These are phyloP conservation scores for Nemania bipapillata DNA, from an alignment of 2,329 filamentous ascomycete species.

Conservation along the genomic window DNA sequence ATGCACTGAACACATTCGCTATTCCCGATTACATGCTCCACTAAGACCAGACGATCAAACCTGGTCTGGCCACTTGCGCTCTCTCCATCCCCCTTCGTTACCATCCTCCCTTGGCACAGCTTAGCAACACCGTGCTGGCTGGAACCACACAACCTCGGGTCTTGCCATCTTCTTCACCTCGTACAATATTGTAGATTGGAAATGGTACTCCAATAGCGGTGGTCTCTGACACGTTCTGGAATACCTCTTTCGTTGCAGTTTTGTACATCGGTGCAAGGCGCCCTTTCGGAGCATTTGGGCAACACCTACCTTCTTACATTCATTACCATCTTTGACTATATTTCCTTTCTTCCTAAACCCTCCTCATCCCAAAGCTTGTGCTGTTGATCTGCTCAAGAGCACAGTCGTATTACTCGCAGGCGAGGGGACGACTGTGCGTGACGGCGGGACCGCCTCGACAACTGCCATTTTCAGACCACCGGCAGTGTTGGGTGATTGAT, in stretches of 20 bases:
- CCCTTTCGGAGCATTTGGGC: constrained; percentile 34
- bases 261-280: not conserved
- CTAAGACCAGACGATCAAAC: constrained; percentile 38
- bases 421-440: constrained; percentile 59
- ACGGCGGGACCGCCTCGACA: constrained; percentile 55
- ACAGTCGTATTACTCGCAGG: constrained; percentile 62
- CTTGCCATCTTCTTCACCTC: constrained; percentile 30
- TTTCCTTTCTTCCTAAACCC: constrained; percentile 31
- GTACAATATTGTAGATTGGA: constrained; percentile 30
- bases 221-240: constrained; percentile 39
- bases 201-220: constrained; percentile 40
- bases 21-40: constrained; percentile 1
- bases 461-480: constrained; percentile 26
- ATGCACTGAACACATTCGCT: constrained; percentile 14
- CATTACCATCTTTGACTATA: constrained; percentile 33
- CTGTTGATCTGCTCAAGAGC: constrained; percentile 46
- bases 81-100: constrained; percentile 27
- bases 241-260: constrained; percentile 32
- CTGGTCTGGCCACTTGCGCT: constrained; percentile 22
- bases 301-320: constrained; percentile 36
- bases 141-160: not conserved
- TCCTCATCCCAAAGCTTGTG: constrained; percentile 35
- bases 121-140: constrained; percentile 12
- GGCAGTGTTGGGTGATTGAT: constrained; percentile 32
- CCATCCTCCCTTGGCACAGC: constrained; percentile 11